Evolutionary conservation across 345 rosid genomes (phyloP).

Genomic region (Salix purpurea): DNA sequence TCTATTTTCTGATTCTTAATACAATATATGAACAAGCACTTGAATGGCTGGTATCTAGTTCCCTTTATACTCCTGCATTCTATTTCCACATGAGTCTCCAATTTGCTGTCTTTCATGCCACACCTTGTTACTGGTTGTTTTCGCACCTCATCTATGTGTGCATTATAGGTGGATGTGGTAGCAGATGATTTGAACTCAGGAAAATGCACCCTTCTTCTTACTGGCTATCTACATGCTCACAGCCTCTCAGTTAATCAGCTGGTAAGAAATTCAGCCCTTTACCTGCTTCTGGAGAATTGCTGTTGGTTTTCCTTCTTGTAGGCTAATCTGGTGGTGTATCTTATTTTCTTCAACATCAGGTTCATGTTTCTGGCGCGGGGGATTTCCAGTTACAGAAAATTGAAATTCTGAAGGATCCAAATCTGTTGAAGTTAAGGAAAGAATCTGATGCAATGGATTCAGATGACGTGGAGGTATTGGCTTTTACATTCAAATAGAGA

Average conservation of each 20-base stretch:
- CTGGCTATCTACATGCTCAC: conserved; percentile 71
- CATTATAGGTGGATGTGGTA: conserved; percentile 46
- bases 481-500: background rate
- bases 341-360: conserved; percentile 37
- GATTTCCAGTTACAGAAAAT: conserved; percentile 80
- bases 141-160: background rate
- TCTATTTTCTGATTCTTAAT: background rate
- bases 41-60: background rate
- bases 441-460: conserved; percentile 62
- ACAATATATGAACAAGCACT: background rate
- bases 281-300: background rate
- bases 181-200: conserved; percentile 46
- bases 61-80: background rate
- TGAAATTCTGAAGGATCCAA: conserved; percentile 74
- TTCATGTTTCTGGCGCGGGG: conserved; percentile 83
- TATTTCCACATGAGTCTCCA: background rate
- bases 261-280: conserved; percentile 41
- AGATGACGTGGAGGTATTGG: conserved; percentile 63
- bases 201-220: conserved; percentile 61
- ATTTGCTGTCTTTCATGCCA: background rate
- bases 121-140: background rate
- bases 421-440: conserved; percentile 63
- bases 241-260: conserved; percentile 78
- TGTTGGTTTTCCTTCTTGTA: background rate
- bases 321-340: conserved; percentile 14